Conservation (phyloP, 2,329 filamentous ascomycete genomes). For the Scedosporium minutisporum region DNA sequence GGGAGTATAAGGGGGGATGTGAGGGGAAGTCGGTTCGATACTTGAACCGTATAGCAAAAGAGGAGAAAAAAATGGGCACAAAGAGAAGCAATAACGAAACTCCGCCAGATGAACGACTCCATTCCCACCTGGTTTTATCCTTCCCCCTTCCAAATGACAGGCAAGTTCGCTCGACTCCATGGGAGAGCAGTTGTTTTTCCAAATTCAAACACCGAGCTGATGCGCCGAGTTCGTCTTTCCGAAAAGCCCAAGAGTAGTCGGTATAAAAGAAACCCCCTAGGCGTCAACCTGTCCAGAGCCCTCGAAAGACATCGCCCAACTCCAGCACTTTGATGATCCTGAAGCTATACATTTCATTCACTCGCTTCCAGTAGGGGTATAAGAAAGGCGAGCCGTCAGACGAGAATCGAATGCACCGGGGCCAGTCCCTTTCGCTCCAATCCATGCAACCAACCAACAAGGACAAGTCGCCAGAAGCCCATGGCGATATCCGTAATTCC, state of each 20-base stretch:
- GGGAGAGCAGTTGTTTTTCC: neutral
- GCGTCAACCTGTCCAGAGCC: neutral
- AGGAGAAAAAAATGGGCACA: neutral
- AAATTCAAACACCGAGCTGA: neutral
- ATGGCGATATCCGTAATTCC: neutral
- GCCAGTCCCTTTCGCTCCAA: neutral
- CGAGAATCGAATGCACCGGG: constrained; percentile 4
- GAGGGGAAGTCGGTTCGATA: neutral
- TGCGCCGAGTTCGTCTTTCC: neutral
- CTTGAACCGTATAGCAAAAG: neutral
- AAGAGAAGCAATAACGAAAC: neutral
- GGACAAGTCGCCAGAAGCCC: neutral
- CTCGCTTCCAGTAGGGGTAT: neutral
- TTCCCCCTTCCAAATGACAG: neutral
- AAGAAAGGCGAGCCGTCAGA: neutral
- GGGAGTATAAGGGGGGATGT: neutral
- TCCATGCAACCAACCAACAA: constrained; percentile 2
- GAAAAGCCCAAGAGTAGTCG: neutral
- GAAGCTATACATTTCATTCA: neutral
- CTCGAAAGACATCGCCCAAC: neutral
- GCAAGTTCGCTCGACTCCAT: neutral
- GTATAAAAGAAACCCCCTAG: neutral
- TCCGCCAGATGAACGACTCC: neutral
- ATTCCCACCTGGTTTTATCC: neutral
- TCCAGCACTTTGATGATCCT: neutral